Evolutionary conservation across 2,329 filamentous ascomycete species (phyloP), one percentile per base, ranked within the genome.

Genomic region (Dothistroma pini): DNA sequence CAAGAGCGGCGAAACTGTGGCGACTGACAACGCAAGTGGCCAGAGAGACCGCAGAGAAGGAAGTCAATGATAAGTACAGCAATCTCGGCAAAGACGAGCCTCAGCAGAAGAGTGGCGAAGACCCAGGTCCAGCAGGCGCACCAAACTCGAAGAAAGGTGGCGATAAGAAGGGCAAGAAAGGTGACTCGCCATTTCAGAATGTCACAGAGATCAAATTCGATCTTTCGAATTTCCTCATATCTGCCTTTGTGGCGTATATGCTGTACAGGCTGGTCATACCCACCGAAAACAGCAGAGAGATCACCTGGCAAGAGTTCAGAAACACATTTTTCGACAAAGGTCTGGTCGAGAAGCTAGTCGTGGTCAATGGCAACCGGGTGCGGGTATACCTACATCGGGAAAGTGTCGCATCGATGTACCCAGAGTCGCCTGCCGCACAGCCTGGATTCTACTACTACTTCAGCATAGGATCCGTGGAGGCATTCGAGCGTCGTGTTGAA

Each of bases 231-330:
- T 78, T 83, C 64, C 68, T 88, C 34, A 78, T 87, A 52, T 81
- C 82, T 32, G 77, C 83, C 19, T 82, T 90, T 68, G 75, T 87
- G 35, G 78, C 84, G 11, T 89, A 86, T 71, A 79, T 89, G 58
- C 73, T 87, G 53, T 88, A 86, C 75, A 80, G 83, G 59, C 81
- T 84, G 65, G 78, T 93, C 59, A 83, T 91, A 61, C 87, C 87
- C 3, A 83, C 83, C 21, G 87, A 89, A 65, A 83, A 81, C 64
- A 81, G 79, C 58, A 82, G 86, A 71, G 93, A 99, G 74, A 97
- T 99, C 61, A 97, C 95, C 58, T 99, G 92, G 91, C 93, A 99
- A 78, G 95, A 99, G 78, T 91, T 99, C 78, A 84, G 90, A 65
- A 93, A 86, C 69, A 95, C 91, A 34, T 97, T 96, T 81, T 82